phyloP scores from a whole-genome alignment of 2,329 filamentous ascomycete species.

The Aspergillus puulaauensis region DNA sequence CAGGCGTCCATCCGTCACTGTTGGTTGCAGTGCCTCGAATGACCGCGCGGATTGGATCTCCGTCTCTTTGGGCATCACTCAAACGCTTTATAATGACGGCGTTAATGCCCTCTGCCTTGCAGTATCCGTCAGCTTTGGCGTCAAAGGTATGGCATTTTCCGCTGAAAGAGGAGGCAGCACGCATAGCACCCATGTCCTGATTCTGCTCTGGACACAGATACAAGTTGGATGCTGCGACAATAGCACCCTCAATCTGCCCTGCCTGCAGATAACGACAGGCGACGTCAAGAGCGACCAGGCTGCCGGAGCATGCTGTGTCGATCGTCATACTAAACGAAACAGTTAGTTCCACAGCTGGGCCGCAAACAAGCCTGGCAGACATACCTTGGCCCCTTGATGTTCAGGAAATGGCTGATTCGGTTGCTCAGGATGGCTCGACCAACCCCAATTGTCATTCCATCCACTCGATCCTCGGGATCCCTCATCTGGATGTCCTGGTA shows the following conservation, averaged over 20 bases:
- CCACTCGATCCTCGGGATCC: slow-evolving; percentile 17
- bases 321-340: slow-evolving; percentile 27
- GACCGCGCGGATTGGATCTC: slow-evolving; percentile 29
- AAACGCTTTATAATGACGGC: slow-evolving; percentile 30
- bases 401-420: slow-evolving; percentile 35
- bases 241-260: slow-evolving; percentile 25
- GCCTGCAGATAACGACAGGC: slow-evolving; percentile 8
- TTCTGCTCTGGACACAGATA: slow-evolving; percentile 15
- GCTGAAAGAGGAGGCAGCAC: slow-evolving; percentile 30
- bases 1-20: slow-evolving; percentile 20
- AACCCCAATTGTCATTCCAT: slow-evolving; percentile 19
- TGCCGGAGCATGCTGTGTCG: slow-evolving; percentile 44
- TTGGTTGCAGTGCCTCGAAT: slow-evolving; percentile 25
- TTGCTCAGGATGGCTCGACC: slow-evolving; percentile 32
- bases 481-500: slow-evolving; percentile 17
- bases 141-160: slow-evolving; percentile 27
- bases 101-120: slow-evolving; percentile 30
- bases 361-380: slow-evolving; percentile 16
- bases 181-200: slow-evolving; percentile 8
- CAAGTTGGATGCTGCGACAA: slow-evolving; percentile 33
- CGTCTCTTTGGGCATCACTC: slow-evolving; percentile 25
- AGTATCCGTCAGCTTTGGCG: slow-evolving; percentile 30
- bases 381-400: slow-evolving; percentile 32
- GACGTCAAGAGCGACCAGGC: slow-evolving; percentile 26
- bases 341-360: slow-evolving; percentile 15